A percentile compares a stretch with the other conserved stretches of the same genome.
These are phyloP conservation scores for Stevia rebaudiana DNA, from an alignment of 140 eudicot genomes.

Conservation along the genomic window DNA sequence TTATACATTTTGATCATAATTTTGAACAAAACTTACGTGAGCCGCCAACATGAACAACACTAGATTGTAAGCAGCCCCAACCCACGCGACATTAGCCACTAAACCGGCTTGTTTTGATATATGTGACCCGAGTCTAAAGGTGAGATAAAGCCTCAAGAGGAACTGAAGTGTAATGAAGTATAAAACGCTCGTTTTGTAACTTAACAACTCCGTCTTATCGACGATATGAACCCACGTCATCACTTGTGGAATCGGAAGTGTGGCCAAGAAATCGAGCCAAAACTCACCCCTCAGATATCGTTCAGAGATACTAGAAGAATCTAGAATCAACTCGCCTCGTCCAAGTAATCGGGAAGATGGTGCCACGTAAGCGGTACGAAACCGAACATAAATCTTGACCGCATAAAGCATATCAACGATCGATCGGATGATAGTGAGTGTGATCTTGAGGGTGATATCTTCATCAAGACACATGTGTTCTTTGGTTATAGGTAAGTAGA, in stretches of 20 bases:
- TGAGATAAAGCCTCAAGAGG: conserved; percentile 56
- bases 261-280: conserved; percentile 67
- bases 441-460: conserved; percentile 38
- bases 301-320: conserved; percentile 54
- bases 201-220: conserved; percentile 32
- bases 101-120: conserved; percentile 75
- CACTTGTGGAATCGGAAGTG: conserved; percentile 87
- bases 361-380: conserved; percentile 78
- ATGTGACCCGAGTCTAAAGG: conserved; percentile 60
- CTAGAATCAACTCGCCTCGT: conserved; percentile 84
- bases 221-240: conserved; percentile 36
- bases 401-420: conserved; percentile 53
- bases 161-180: conserved; percentile 59
- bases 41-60: conserved; percentile 83
- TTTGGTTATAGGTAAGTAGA: conserved; percentile 55
- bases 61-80: conserved; percentile 87
- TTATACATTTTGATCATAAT: background rate
- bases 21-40: conserved; percentile 49
- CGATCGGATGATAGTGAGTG: conserved; percentile 53
- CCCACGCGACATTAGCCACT: conserved; percentile 78
- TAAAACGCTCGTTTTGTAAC: conserved; percentile 53
- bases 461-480: conserved; percentile 46
- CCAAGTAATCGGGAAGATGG: conserved; percentile 94
- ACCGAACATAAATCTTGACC: conserved; percentile 52
- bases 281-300: conserved; percentile 49